A percentile compares a stretch with the other conserved stretches of the same genome.
Conservation (phyloP, 257 asterid genomes). For the Solanum ahanhuiri region DNA sequence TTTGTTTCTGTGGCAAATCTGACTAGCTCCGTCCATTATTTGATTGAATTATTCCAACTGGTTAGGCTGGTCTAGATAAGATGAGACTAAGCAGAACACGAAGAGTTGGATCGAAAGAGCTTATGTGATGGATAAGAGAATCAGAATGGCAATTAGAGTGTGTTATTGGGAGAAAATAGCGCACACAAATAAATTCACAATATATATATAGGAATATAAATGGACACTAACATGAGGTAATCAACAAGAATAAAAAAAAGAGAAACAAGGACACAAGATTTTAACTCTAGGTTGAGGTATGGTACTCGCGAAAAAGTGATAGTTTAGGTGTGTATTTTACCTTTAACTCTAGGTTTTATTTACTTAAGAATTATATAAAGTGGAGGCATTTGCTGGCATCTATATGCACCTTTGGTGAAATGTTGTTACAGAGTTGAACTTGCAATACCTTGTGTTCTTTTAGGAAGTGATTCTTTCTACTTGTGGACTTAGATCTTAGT, state of each 20-base stretch:
- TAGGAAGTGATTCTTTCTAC: not conserved
- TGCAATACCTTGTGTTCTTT: not conserved
- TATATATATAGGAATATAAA: too few species aligned
- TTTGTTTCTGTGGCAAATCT: not conserved
- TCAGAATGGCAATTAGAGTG: not conserved
- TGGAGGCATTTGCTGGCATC: not conserved
- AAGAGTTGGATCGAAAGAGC: not conserved
- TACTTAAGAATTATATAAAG: not conserved
- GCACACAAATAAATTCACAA: not conserved
- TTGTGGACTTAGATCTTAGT: not conserved
- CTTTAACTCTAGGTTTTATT: too few species aligned
- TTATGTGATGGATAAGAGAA: not conserved
- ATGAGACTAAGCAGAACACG: too few species aligned
- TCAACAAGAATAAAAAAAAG: too few species aligned
- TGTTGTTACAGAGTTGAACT: not conserved
- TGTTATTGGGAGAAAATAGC: not conserved
- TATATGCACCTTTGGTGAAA: not conserved
- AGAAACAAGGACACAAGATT: too few species aligned
- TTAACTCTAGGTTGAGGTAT: not conserved
- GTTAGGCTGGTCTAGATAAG: too few species aligned
- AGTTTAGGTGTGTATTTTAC: not conserved
- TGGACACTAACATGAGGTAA: too few species aligned
- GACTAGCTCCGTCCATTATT: not conserved
- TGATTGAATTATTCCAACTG: too few species aligned
- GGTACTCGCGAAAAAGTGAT: not conserved